Conservation (phyloP, 2,329 filamentous ascomycete species). For the Ceratocystis lukuohia region DNA sequence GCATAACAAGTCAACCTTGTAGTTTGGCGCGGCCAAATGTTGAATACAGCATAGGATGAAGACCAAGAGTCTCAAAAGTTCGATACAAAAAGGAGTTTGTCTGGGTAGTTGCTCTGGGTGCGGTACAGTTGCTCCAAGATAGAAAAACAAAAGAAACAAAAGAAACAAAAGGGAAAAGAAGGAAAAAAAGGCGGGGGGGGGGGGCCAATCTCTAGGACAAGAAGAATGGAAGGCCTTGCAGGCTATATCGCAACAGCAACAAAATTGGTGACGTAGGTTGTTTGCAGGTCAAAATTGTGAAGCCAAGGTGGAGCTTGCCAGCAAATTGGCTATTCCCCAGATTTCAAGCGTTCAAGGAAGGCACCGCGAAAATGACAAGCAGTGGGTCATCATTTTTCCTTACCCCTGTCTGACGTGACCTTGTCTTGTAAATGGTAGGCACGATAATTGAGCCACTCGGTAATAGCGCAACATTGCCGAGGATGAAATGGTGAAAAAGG, state of each 20-base stretch:
- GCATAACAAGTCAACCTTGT: neutral
- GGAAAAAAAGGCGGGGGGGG: neutral
- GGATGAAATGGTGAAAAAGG: neutral
- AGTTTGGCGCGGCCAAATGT: slow-evolving; percentile 1
- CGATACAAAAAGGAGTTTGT: neutral
- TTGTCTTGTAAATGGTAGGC: neutral
- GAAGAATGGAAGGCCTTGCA: neutral
- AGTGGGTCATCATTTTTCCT: neutral
- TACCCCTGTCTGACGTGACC: neutral
- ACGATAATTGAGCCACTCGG: neutral
- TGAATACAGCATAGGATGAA: neutral
- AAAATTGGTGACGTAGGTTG: neutral
- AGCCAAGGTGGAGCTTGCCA: neutral
- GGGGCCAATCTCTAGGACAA: neutral
- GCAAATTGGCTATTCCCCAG: neutral
- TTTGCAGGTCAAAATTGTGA: neutral
- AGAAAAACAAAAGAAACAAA: neutral
- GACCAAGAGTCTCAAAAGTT: neutral
- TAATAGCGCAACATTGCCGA: neutral
- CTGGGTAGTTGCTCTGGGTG: neutral
- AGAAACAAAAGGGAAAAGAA: slow-evolving; percentile 5
- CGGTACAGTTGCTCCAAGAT: slow-evolving; percentile 8
- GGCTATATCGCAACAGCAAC: neutral
- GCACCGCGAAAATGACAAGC: neutral
- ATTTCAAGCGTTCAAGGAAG: neutral